A percentile compares a stretch with the other conserved stretches of the same genome.
These are phyloP conservation scores for sorghum (Sorghum bicolor) DNA, from an alignment of 176 grass and related monocot genomes.

Conservation along the genomic window DNA sequence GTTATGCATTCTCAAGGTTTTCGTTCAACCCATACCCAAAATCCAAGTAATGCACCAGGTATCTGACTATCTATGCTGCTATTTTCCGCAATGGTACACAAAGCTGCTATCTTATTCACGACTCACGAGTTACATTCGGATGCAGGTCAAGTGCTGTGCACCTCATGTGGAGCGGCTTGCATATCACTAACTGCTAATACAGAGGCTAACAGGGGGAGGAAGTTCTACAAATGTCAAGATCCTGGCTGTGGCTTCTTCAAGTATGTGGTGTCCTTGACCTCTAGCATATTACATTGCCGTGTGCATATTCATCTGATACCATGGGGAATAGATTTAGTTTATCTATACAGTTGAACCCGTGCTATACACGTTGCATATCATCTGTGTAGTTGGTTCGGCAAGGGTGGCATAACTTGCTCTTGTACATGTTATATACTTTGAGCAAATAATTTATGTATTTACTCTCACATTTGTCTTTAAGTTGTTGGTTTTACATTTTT, in stretches of 20 bases:
- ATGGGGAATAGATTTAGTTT: neutral
- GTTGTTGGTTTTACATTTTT: neutral
- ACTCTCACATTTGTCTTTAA: neutral
- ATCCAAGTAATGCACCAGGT: conserved; percentile 47
- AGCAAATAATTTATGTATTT: neutral
- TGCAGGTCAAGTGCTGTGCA: conserved; percentile 66
- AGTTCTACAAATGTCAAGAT: conserved; percentile 80
- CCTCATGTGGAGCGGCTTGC: conserved; percentile 59
- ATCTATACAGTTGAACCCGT: neutral
- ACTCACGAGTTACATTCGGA: conserved; percentile 21
- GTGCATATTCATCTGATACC: conserved; percentile 1
- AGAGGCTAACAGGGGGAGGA: conserved; percentile 82
- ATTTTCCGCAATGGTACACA: neutral
- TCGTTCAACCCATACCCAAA: conserved; percentile 37
- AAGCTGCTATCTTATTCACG: neutral
- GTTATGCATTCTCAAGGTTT: conserved; percentile 40
- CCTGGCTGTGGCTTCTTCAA: conserved; percentile 66
- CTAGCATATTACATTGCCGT: neutral
- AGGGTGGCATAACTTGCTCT: neutral
- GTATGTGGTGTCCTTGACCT: conserved; percentile 40
- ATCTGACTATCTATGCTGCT: conserved; percentile 5
- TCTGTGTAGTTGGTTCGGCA: neutral
- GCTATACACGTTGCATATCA: neutral
- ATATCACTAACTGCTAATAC: conserved; percentile 68
- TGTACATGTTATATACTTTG: no score